A percentile compares a stretch with the other conserved stretches of the same genome.
These are phyloP conservation scores for Penicillium soppii DNA, from an alignment of 495 filamentous ascomycete genomes.

Conservation along the genomic window DNA sequence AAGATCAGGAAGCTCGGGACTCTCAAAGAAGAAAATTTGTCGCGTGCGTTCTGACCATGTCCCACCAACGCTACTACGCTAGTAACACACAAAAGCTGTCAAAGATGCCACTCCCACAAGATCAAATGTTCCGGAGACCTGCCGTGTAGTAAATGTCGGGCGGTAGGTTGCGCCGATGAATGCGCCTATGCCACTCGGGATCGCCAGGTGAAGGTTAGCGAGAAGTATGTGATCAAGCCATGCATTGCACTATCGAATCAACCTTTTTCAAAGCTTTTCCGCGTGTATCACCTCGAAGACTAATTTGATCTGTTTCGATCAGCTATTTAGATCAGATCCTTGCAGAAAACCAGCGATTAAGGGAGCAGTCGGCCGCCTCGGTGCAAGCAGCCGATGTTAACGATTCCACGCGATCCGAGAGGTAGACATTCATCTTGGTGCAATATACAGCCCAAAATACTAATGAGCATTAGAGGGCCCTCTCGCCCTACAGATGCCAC, in stretches of 20 bases:
- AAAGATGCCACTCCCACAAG: conserved; percentile 47
- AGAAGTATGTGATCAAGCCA: conserved; percentile 32
- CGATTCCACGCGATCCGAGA: conserved; percentile 11
- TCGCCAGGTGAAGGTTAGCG: conserved; percentile 45
- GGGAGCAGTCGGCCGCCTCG: conserved; percentile 36
- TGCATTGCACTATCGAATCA: background rate
- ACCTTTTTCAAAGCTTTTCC: background rate
- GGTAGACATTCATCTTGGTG: conserved; percentile 6
- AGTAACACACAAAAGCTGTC: conserved; percentile 30
- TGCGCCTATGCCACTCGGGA: conserved; percentile 41
- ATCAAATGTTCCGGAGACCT: conserved; percentile 47
- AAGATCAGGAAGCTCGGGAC: conserved; percentile 11
- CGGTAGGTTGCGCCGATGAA: conserved; percentile 38
- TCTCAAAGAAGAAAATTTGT: conserved; percentile 38
- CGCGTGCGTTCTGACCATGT: conserved; percentile 23
- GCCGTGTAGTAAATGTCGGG: conserved; percentile 40
- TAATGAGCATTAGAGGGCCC: conserved; percentile 14
- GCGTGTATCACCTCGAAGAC: background rate
- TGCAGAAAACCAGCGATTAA: conserved; percentile 40
- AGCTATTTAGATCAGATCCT: conserved; percentile 40
- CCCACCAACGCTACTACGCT: background rate
- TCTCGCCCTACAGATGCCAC: conserved; percentile 23
- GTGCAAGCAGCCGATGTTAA: conserved; percentile 27
- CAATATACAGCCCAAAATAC: background rate
- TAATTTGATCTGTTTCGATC: background rate